phyloP scores from a whole-genome alignment of 179 eudicot genomes.

The Vitellaria paradoxa region DNA sequence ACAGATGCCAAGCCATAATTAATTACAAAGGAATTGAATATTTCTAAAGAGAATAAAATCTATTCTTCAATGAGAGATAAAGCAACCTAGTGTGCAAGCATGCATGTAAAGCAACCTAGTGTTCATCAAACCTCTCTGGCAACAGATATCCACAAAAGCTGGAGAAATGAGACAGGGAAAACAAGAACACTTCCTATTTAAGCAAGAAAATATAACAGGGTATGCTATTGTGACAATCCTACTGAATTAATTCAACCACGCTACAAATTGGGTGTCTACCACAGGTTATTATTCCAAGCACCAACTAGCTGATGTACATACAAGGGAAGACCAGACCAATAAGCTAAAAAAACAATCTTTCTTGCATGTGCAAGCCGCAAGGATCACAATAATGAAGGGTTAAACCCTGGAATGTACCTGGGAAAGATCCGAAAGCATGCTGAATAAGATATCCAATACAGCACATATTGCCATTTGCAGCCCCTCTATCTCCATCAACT shows the following conservation, averaged over 20 bases:
- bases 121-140: too few species aligned
- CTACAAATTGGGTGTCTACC: too few species aligned
- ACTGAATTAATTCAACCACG: too few species aligned
- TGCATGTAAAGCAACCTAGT: not conserved
- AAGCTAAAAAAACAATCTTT: too few species aligned
- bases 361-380: not conserved
- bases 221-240: not conserved
- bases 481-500: constrained; percentile 78
- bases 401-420: constrained; percentile 38
- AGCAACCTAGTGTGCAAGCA: not conserved
- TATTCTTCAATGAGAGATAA: not conserved
- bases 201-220: not conserved
- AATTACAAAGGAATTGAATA: not conserved
- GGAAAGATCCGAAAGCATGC: constrained; percentile 50
- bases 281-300: too few species aligned
- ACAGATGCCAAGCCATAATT: not conserved
- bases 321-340: too few species aligned
- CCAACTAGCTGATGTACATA: too few species aligned
- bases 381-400: not conserved
- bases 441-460: constrained; percentile 62
- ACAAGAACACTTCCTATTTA: constrained; percentile 4
- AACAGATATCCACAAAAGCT: not conserved
- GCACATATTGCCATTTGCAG: constrained; percentile 61
- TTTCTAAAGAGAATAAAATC: not conserved
- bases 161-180: not conserved